phyloP scores from a whole-genome alignment of 2,329 filamentous ascomycete genomes.

The Chalaropsis thielavioides region DNA sequence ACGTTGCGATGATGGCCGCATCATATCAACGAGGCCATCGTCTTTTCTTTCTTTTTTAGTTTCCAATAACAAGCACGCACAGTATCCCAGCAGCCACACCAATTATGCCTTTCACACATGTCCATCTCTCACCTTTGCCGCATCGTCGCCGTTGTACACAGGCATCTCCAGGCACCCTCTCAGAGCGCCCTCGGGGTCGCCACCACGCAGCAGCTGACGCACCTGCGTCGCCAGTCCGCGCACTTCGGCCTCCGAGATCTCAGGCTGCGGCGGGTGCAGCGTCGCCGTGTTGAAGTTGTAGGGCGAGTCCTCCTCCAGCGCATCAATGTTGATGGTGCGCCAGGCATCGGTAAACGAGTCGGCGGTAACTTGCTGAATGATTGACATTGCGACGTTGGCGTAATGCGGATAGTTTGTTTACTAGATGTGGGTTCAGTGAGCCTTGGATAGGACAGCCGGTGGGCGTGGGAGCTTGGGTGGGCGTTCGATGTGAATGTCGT shows the following conservation, averaged over 20 bases:
- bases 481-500: slow-evolving; percentile 2
- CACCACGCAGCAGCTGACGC: slow-evolving; percentile 71
- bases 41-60: no score
- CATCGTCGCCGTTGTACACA: slow-evolving; percentile 51
- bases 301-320: slow-evolving; percentile 75
- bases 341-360: slow-evolving; percentile 49
- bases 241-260: slow-evolving; percentile 63
- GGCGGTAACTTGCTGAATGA: slow-evolving; percentile 50
- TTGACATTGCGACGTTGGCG: slow-evolving; percentile 37
- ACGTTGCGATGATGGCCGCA: no score
- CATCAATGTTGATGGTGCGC: slow-evolving; percentile 91
- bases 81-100: no score
- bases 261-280: slow-evolving; percentile 60
- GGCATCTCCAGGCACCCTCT: slow-evolving; percentile 72
- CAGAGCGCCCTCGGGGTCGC: slow-evolving; percentile 76
- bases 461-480: slow-evolving; percentile 1
- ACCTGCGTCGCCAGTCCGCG: slow-evolving; percentile 67
- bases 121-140: slow-evolving; percentile 44
- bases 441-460: background rate
- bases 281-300: slow-evolving; percentile 82
- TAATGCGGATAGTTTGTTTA: background rate
- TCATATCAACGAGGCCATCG: no score
- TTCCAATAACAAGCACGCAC: no score
- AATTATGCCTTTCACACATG: no score
- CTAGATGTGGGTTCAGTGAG: background rate